These are phyloP conservation scores for Hypsizygus ulmarius DNA, from an alignment of 1,284 basidiomycete genomes.

Conservation along the genomic window DNA sequence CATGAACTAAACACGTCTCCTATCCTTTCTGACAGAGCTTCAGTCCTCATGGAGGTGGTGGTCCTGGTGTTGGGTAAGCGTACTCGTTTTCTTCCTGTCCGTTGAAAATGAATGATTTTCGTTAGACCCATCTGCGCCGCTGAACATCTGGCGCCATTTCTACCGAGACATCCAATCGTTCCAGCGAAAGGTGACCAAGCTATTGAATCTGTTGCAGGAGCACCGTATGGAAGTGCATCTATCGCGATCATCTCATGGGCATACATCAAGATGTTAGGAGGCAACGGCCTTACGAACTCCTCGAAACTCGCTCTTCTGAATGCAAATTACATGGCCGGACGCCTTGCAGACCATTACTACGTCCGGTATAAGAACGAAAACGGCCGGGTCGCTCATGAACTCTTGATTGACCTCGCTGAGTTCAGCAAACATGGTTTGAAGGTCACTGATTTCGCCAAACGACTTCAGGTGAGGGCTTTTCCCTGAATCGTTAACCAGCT, in stretches of 20 bases:
- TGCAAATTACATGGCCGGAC: slow-evolving; percentile 95
- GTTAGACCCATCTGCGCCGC: slow-evolving; percentile 90
- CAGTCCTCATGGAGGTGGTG: slow-evolving; percentile 95
- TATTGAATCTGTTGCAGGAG: slow-evolving; percentile 88
- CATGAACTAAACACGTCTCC: slow-evolving; percentile 13
- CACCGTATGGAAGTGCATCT: slow-evolving; percentile 92
- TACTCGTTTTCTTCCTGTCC: slow-evolving; percentile 3
- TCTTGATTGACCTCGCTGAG: slow-evolving; percentile 92
- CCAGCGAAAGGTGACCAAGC: slow-evolving; percentile 67
- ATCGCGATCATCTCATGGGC: slow-evolving; percentile 98
- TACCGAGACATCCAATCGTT: slow-evolving; percentile 87
- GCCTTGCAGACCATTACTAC: slow-evolving; percentile 84
- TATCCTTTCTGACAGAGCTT: slow-evolving; percentile 13
- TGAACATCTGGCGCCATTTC: slow-evolving; percentile 90
- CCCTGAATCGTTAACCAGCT: slow-evolving; percentile 5
- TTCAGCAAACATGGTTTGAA: slow-evolving; percentile 90
- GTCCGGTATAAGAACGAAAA: slow-evolving; percentile 90
- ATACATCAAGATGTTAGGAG: slow-evolving; percentile 97
- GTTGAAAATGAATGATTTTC: slow-evolving; percentile 1
- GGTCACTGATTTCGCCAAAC: slow-evolving; percentile 95
- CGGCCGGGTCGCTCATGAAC: slow-evolving; percentile 91
- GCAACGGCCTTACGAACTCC: slow-evolving; percentile 80
- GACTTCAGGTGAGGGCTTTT: slow-evolving; percentile 64
- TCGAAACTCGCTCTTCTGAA: slow-evolving; percentile 88
- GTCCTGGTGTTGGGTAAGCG: slow-evolving; percentile 84